Evolutionary conservation across 495 filamentous ascomycete genomes (phyloP), one percentile per base, ranked within the genome.

Genomic region (Glonium stellatum): DNA sequence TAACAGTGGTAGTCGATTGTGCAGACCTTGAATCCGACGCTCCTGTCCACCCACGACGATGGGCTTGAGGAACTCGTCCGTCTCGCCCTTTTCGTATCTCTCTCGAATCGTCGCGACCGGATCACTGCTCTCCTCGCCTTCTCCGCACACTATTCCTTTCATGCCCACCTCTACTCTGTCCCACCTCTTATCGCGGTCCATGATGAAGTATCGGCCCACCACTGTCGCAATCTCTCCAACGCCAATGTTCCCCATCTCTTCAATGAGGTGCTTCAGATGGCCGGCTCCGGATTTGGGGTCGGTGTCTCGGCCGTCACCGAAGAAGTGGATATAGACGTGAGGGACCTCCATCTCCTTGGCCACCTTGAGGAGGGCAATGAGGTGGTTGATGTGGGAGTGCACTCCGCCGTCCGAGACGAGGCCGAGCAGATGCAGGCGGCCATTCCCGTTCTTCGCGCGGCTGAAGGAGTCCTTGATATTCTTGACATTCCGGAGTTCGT

Each of bases 151-250:
- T 69, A 98, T 72, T 61, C 88, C 92, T 74, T 92, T 91, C 72
- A 98, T 71, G 57, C 87, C 95, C 67, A 96, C 66, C 78, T 95
- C 88, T 59, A 95, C 82, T 67, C 93, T 82, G 70, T 98, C 92
- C 93, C 93, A 98, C 72, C 93, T 84, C 87, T 97, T 98, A 75
- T 98, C 93, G 68, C 93, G 92, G 79, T 98, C 93, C 93, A 98
- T 98, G 71, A 90, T 90, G 72, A 89, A 98, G 82, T 97, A 98
- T 62, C 93, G 83, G 54, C 93, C 93, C 39, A 97, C 92, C 31
- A 95, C 83, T 21, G 93, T 97, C n/a, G 88, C 92, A 63, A 97
- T 82, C 70, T 92, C 77, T 67, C 93, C 92, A 63, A 86, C 72
- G 27, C 90, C 93, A 65, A 95, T 81, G 73, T 97, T 89, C 73